Evolutionary conservation across 768 basidiomycete species (phyloP).

Genomic region (Daedaleopsis sinensis): DNA sequence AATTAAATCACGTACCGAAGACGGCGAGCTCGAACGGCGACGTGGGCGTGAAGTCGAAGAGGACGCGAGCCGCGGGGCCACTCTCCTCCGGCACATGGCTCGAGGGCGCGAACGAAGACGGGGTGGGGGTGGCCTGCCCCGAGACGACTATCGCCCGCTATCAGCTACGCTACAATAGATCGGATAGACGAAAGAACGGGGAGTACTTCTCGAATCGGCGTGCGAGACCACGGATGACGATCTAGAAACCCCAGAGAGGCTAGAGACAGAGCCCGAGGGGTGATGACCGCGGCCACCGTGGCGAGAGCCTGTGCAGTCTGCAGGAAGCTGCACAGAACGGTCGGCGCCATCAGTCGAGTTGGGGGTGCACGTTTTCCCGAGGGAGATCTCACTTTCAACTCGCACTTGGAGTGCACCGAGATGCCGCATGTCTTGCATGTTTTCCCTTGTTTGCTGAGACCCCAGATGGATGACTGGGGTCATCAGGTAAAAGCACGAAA

Average conservation of each 20-base stretch:
- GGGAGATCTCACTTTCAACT: conserved; percentile 63
- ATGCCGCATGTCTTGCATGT: conserved; percentile 78
- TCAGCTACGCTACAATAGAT: neutral
- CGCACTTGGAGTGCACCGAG: conserved; percentile 84
- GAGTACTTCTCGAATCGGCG: conserved; percentile 31
- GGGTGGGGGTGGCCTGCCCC: conserved; percentile 39
- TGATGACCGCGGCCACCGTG: conserved; percentile 26
- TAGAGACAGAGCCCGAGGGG: conserved; percentile 16
- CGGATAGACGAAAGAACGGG: neutral
- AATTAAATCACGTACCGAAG: conserved; percentile 45
- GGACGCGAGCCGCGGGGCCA: conserved; percentile 57
- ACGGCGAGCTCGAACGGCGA: conserved; percentile 79
- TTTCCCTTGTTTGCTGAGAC: conserved; percentile 84
- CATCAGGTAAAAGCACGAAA: neutral
- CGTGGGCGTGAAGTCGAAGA: conserved; percentile 76
- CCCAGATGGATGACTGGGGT: conserved; percentile 79
- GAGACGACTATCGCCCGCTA: conserved; percentile 1
- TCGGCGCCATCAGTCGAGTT: neutral
- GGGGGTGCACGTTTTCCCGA: neutral
- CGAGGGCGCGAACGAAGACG: conserved; percentile 59
- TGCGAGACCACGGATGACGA: conserved; percentile 38
- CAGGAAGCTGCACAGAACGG: conserved; percentile 59
- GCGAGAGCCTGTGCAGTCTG: conserved; percentile 55
- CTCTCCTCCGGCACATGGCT: conserved; percentile 45
- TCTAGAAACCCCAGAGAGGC: conserved; percentile 22